A percentile compares a stretch with the other conserved stretches of the same genome.
phyloP scores from a whole-genome alignment of 1,284 basidiomycete genomes.

The Neolentinus lepideus region DNA sequence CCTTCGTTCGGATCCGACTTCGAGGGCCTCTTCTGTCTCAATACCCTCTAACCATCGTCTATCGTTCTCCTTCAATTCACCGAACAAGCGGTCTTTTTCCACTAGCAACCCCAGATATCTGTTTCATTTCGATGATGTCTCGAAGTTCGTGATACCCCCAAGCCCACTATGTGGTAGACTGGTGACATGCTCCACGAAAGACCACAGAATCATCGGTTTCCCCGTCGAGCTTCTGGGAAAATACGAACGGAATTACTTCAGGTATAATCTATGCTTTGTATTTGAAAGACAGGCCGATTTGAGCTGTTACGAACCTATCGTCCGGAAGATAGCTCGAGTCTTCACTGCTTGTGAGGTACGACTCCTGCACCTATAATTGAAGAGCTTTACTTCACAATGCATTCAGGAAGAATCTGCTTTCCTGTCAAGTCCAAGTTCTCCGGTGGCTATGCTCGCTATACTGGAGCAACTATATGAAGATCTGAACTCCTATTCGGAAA shows the following conservation, averaged over 20 bases:
- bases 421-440: slow-evolving; percentile 69
- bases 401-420: slow-evolving; percentile 83
- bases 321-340: slow-evolving; percentile 90
- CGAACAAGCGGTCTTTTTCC: slow-evolving; percentile 41
- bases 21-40: slow-evolving; percentile 39
- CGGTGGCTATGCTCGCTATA: slow-evolving; percentile 74
- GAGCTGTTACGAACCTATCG: slow-evolving; percentile 93
- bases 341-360: slow-evolving; percentile 83
- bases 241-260: slow-evolving; percentile 84
- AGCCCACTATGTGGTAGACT: slow-evolving; percentile 84
- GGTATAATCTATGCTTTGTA: slow-evolving; percentile 96
- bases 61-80: slow-evolving; percentile 25
- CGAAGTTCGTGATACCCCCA: slow-evolving; percentile 91
- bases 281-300: slow-evolving; percentile 88
- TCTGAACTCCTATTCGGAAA: slow-evolving; percentile 94
- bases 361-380: slow-evolving; percentile 3
- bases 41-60: background rate
- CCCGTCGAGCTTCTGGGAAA: slow-evolving; percentile 70
- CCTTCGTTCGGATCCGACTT: slow-evolving; percentile 27
- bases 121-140: slow-evolving; percentile 90
- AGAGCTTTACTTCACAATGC: background rate
- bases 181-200: slow-evolving; percentile 69
- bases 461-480: slow-evolving; percentile 98
- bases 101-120: slow-evolving; percentile 36
- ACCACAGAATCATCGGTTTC: slow-evolving; percentile 83